phyloP scores from a whole-genome alignment of 2,329 filamentous ascomycete genomes.

The Diaporthe helianthi region DNA sequence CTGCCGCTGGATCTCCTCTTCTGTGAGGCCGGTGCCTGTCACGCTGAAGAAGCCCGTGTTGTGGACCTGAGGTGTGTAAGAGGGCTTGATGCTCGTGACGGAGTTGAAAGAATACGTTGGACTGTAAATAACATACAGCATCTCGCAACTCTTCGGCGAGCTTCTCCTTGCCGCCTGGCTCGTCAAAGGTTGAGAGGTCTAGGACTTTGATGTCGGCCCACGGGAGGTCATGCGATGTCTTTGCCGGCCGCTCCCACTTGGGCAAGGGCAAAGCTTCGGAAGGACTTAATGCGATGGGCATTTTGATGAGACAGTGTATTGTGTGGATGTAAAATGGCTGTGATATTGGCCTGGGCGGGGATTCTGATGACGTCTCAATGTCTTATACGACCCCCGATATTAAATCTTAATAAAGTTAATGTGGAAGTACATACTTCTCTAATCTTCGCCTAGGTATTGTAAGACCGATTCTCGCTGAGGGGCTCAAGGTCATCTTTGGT shows the following conservation, averaged over 20 bases:
- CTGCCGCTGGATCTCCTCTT: constrained; percentile 59
- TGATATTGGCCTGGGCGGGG: background rate
- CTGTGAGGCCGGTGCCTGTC: constrained; percentile 59
- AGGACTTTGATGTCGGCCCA: constrained; percentile 64
- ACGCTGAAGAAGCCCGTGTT: constrained; percentile 59
- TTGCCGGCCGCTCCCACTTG: constrained; percentile 41
- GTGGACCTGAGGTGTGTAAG: constrained; percentile 37
- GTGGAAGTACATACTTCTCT: background rate
- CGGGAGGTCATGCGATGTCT: constrained; percentile 39
- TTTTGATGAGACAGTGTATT: background rate
- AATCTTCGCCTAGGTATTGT: background rate
- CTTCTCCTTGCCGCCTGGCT: constrained; percentile 57
- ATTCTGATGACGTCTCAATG: background rate
- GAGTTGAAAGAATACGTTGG: constrained; percentile 34
- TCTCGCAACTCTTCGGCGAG: constrained; percentile 59
- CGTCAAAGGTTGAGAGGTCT: constrained; percentile 56
- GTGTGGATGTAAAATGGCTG: background rate
- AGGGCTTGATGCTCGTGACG: background rate
- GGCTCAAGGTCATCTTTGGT: background rate
- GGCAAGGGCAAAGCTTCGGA: constrained; percentile 35
- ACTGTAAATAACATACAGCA: constrained; percentile 45
- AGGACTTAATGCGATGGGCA: constrained; percentile 29
- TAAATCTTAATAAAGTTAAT: background rate
- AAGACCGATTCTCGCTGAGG: background rate
- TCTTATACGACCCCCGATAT: background rate